A percentile compares a stretch with the other conserved stretches of the same genome.
Conservation (phyloP, 2,329 filamentous ascomycete genomes). For the Cryphonectria parasitica region DNA sequence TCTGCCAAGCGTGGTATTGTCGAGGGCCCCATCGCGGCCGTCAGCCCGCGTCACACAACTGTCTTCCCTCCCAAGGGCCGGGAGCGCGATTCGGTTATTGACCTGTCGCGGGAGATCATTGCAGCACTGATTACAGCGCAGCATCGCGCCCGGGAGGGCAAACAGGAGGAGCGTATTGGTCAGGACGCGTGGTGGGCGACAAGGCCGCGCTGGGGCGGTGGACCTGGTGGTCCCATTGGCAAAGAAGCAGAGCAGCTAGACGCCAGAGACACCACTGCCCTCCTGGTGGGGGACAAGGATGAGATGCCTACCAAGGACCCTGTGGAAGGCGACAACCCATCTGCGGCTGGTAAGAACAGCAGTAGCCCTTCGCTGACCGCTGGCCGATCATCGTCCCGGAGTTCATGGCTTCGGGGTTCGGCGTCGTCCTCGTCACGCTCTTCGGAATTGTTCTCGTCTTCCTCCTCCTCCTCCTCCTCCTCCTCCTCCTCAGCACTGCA, state of each 20-base stretch:
- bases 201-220: conserved; percentile 65
- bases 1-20: conserved; percentile 62
- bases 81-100: conserved; percentile 62
- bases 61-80: conserved; percentile 48
- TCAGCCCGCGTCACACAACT: conserved; percentile 61
- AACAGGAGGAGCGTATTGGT: conserved; percentile 59
- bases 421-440: conserved; percentile 2
- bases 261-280: conserved; percentile 40
- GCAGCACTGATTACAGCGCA: conserved; percentile 66
- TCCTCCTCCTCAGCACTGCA: conserved; percentile 31
- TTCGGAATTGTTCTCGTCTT: background rate
- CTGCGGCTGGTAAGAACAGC: background rate
- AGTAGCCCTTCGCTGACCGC: background rate
- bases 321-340: conserved; percentile 5
- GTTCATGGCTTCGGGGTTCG: background rate
- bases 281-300: conserved; percentile 52
- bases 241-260: conserved; percentile 54
- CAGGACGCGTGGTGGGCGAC: conserved; percentile 66
- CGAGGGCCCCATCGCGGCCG: conserved; percentile 64
- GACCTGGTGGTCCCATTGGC: conserved; percentile 64
- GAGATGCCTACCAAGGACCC: conserved; percentile 32
- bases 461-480: no score
- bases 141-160: conserved; percentile 63
- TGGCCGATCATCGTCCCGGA: background rate
- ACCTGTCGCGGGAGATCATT: conserved; percentile 64